A percentile compares a stretch with the other conserved stretches of the same genome.
phyloP scores from a whole-genome alignment of 352 stramenopile species.

The Globisporangium ultimum region DNA sequence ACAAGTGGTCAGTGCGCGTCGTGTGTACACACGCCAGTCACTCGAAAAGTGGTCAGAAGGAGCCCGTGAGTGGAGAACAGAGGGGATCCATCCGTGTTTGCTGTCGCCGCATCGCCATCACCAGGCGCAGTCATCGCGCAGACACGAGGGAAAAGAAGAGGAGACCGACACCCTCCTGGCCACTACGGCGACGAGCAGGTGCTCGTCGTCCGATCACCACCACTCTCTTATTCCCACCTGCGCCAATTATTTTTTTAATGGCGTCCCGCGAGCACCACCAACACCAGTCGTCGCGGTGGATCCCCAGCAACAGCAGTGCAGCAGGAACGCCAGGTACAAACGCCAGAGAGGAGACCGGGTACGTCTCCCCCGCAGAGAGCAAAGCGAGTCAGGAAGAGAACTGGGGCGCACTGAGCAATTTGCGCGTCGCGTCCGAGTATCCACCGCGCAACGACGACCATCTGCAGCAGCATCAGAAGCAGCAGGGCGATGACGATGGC shows the following conservation, averaged over 20 bases:
- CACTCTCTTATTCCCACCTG: constrained; percentile 2
- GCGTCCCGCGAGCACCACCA: constrained; percentile 3
- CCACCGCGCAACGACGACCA: constrained; percentile 12
- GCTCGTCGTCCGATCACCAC: not conserved
- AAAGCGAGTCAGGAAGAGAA: constrained; percentile 26
- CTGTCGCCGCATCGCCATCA: not conserved
- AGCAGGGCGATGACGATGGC: constrained; percentile 1
- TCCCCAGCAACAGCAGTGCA: constrained; percentile 1
- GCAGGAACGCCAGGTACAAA: constrained; percentile 1
- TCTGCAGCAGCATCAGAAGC: constrained; percentile 7
- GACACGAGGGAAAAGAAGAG: not conserved
- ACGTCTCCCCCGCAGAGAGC: not conserved
- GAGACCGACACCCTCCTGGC: not conserved
- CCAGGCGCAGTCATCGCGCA: too few relatives aligned
- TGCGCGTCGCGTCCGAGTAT: constrained; percentile 19
- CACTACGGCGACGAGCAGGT: not conserved
- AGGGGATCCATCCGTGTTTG: not conserved
- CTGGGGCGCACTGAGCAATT: constrained; percentile 36
- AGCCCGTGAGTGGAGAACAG: constrained; percentile 2
- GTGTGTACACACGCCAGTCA: constrained; percentile 12
- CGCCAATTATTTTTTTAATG: not conserved
- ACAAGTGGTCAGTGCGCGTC: constrained; percentile 6
- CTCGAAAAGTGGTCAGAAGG: constrained; percentile 18
- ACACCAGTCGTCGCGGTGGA: not conserved
- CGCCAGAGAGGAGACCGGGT: not conserved